phyloP scores from a whole-genome alignment of 768 basidiomycete species.

The Trametes villosa region DNA sequence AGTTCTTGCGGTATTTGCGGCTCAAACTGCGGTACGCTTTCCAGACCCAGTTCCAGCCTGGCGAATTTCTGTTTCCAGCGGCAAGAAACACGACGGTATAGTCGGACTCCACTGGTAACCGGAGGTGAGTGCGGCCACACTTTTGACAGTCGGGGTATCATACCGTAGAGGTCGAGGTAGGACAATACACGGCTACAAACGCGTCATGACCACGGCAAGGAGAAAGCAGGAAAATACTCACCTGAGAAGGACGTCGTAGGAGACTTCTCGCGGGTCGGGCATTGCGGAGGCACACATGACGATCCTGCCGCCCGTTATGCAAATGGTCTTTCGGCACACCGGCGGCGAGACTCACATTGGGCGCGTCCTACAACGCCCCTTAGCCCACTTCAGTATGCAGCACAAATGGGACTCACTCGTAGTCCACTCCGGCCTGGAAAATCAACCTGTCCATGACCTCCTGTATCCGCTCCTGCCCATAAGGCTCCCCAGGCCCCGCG shows the following conservation, averaged over 20 bases:
- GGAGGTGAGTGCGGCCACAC: background rate
- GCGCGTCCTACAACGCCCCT: slow-evolving; percentile 59
- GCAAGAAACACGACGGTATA: slow-evolving; percentile 89
- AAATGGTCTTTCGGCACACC: background rate
- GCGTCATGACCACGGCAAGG: slow-evolving; percentile 17
- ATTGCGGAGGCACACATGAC: slow-evolving; percentile 82
- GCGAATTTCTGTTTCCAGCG: slow-evolving; percentile 73
- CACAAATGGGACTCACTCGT: slow-evolving; percentile 60
- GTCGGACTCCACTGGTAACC: slow-evolving; percentile 74
- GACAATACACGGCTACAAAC: slow-evolving; percentile 67
- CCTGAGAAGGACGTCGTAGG: slow-evolving; percentile 78
- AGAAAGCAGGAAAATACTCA: slow-evolving; percentile 43
- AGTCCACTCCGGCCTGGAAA: slow-evolving; percentile 89
- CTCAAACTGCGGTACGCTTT: slow-evolving; percentile 82
- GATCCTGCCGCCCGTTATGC: slow-evolving; percentile 53
- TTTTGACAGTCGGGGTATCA: slow-evolving; percentile 22
- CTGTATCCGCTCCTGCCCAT: slow-evolving; percentile 53
- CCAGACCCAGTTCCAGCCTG: slow-evolving; percentile 92
- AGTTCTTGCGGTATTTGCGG: slow-evolving; percentile 85
- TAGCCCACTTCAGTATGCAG: slow-evolving; percentile 5
- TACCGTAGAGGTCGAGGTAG: slow-evolving; percentile 83
- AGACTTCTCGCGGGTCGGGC: slow-evolving; percentile 76
- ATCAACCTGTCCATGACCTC: slow-evolving; percentile 74
- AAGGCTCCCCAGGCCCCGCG: slow-evolving; percentile 29
- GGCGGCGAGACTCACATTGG: slow-evolving; percentile 66